Base-by-base conservation (phyloP, 768 basidiomycete species). In the Suillus brevipes region DNA sequence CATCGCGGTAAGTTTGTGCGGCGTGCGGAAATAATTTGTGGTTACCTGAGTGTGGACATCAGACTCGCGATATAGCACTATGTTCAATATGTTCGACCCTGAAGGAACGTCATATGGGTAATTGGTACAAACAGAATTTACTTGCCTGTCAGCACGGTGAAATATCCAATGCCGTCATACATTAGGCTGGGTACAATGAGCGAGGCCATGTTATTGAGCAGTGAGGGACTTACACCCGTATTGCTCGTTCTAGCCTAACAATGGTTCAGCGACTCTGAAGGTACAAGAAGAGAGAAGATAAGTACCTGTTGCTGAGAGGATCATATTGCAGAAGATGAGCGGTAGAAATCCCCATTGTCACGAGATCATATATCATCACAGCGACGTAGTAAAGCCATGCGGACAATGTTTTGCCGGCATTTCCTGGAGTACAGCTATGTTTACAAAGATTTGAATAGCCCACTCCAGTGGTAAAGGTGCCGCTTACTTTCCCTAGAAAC, bases 151-250 rank as follows among this genome's bases (percentile, higher is more conserved):
- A 90, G 75, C 4, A 78, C 78, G 34, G 87, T 67, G 64, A 89
- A 85, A 71, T 88, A 90, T 28, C 84, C 82, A 28, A 90, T 74
- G 31, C 89, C 89, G 67, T 91, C 88, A 63, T 85, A 87, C 4
- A 91, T 76, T 85, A 90, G 86, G 75, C 87, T 90, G 66, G 5
- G 42, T n/a, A n/a, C 66, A 8, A 34, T 36, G 25, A 50, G n/a
- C 25, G 16, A 28, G 31, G 43, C 16, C 42, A 77, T 3, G 70
- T 37, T 45, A 37, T 49, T 52, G 45, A 57, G 40, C 0, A 14
- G 59, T 56, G 38, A 20, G 47, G 20, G 16, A 0, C 73, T 69
- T 68, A 76, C 76, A 75, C 75, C 61, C 66, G 66, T 45, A 77
- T 71, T 62, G 78, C 31, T 43, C 68, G 75, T n/a, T 69, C 64